Evolutionary conservation across 805 yeast species (phyloP).

Genomic region (Candida pseudoglaebosa): DNA sequence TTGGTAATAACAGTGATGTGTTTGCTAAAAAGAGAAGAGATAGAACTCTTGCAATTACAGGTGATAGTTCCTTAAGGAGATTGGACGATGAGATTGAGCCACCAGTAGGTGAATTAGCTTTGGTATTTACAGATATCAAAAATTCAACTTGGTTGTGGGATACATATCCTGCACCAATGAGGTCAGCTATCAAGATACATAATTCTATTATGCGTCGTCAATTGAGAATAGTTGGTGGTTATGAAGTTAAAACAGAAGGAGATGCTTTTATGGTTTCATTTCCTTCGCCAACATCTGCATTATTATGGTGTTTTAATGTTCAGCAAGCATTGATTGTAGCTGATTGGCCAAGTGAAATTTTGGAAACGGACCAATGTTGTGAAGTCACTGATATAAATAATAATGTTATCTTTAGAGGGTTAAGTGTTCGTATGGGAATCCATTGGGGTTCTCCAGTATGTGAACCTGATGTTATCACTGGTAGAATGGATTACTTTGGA

Average conservation of each 20-base stretch:
- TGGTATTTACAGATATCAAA: constrained; percentile 96
- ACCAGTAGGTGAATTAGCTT: constrained; percentile 89
- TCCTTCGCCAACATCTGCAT: constrained; percentile 85
- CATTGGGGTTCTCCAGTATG: constrained; percentile 99
- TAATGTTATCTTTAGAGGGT: constrained; percentile 70
- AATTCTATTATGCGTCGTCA: constrained; percentile 93
- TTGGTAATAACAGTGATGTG: constrained; percentile 34
- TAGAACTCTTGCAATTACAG: constrained; percentile 22
- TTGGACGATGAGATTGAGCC: constrained; percentile 89
- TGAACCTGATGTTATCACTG: constrained; percentile 89
- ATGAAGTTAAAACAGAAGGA: constrained; percentile 98
- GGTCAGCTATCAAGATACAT: constrained; percentile 93
- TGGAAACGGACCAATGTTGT: constrained; percentile 79
- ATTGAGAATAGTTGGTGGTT: constrained; percentile 89
- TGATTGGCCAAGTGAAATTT: constrained; percentile 94
- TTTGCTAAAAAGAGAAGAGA: constrained; percentile 40
- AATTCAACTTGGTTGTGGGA: constrained; percentile 95
- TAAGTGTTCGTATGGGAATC: constrained; percentile 95
- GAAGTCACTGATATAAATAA: constrained; percentile 65
- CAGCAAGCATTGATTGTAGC: constrained; percentile 77
- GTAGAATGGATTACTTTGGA: constrained; percentile 98
- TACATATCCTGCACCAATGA: constrained; percentile 85
- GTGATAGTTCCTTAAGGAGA: constrained; percentile 76
- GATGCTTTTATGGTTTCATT: constrained; percentile 98
- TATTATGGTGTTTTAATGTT: constrained; percentile 91